Percentiles rank a stretch among this genome's conserved stretches.
Conservation (phyloP, 257 asterid species). For the Ocimum tenuiflorum region DNA sequence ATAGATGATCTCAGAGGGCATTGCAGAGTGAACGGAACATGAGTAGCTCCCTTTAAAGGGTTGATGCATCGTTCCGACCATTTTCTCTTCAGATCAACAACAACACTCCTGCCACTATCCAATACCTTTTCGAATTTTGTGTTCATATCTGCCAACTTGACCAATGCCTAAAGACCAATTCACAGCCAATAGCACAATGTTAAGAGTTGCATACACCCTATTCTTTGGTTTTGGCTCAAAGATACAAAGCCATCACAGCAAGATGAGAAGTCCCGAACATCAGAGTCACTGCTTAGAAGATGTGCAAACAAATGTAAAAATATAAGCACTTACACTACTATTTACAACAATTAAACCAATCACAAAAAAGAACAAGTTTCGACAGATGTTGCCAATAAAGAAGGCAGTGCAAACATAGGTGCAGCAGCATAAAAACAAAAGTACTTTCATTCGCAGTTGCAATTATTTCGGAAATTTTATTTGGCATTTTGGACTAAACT, state of each 20-base stretch:
- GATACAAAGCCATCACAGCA: constrained; percentile 32
- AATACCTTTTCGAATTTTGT: constrained; percentile 63
- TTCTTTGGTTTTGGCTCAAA: constrained; percentile 35
- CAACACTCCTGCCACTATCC: constrained; percentile 50
- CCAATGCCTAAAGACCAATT: constrained; percentile 47
- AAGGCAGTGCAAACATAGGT: background rate
- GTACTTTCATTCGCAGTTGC: background rate
- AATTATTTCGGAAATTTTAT: background rate
- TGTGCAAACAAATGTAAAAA: background rate
- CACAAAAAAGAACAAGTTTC: background rate
- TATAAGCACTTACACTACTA: background rate
- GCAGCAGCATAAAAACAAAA: background rate
- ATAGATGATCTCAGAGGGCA: constrained; percentile 27
- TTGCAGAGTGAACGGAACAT: constrained; percentile 33
- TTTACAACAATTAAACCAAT: background rate
- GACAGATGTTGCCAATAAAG: background rate
- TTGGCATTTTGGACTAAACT: background rate
- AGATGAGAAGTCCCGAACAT: constrained; percentile 32
- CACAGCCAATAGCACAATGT: constrained; percentile 32
- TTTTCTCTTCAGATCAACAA: constrained; percentile 63
- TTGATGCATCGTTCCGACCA: constrained; percentile 27
- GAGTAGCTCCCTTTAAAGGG: constrained; percentile 34
- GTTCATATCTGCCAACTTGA: constrained; percentile 48
- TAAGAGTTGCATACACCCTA: constrained; percentile 24
- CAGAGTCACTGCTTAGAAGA: background rate